Evolutionary conservation across 139 green algal genomes (phyloP), one percentile per base, ranked within the genome.

Genomic region (Closterium sp.): DNA sequence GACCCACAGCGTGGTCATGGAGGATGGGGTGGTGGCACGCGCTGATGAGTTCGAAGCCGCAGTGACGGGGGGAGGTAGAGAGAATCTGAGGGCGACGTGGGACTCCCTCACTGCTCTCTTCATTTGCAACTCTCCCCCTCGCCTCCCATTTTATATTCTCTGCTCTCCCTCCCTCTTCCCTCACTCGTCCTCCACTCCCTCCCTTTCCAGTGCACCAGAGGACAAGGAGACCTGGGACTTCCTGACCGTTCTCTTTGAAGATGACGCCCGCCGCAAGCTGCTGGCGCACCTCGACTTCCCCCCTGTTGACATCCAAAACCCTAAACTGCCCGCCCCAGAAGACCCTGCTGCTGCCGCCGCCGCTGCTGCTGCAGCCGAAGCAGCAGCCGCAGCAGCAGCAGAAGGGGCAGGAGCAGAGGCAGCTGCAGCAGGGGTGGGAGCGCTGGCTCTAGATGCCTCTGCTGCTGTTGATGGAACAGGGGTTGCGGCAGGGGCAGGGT

Each of bases 141-240:
- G n/a, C n/a, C n/a, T n/a, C n/a, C n/a, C n/a, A n/a, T n/a, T n/a
- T n/a, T n/a, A n/a, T n/a, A n/a, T n/a, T n/a, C 38, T 1, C 2
- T 9, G 1, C 19, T 10, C 5, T 9, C 64, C 28, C 7, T 19
- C 2, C 30, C 81, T 30, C 81, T 3, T 25, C 12, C 76, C 4
- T 7, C 28, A 7, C 25, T 7, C 76, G 23, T 10, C 76, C 5
- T 31, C 76, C 9, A 85, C 76, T 85, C 76, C 9, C 81, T 0
- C 81, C 2, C 21, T 31, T 33, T 33, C 81, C 30, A 31, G 30
- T 10, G 30, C 81, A 34, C 81, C n/a, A 12, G 94, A 97, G 21
- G 98, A 99, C 64, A 93, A 92, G 9, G 98, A 99, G 94, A 98
- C 96, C 0, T 99, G 98, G 98, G 88, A 93, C 0, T 98, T 99